Conservation (phyloP, 83 land plant genomes). For the Larix sibirica region DNA sequence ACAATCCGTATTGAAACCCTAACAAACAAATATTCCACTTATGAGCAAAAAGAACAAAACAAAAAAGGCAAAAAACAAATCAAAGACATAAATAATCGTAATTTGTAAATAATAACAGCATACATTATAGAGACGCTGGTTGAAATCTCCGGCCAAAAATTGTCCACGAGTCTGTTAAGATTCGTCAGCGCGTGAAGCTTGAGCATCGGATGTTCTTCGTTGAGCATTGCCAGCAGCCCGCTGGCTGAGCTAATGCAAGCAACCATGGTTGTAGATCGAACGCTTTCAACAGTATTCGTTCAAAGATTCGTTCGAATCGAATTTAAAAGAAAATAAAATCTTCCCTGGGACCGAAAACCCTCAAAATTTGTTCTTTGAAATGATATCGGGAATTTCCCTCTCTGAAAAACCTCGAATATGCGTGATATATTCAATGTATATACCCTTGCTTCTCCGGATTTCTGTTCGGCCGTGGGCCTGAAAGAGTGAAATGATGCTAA, state of each 20-base stretch:
- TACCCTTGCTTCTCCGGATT: background rate
- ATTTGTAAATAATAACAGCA: background rate
- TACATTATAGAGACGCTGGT: slow-evolving; percentile 80
- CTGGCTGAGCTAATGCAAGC: slow-evolving; percentile 88
- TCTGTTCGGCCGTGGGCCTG: background rate
- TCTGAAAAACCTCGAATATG: background rate
- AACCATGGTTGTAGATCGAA: slow-evolving; percentile 14
- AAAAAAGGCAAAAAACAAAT: too few species aligned
- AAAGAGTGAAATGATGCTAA: background rate
- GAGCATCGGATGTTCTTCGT: slow-evolving; percentile 71
- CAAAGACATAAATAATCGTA: too few species aligned
- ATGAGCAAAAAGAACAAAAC: too few species aligned
- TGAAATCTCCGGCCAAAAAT: slow-evolving; percentile 97
- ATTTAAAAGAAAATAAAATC: background rate
- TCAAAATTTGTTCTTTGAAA: background rate
- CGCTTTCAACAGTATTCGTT: background rate
- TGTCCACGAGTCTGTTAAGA: slow-evolving; percentile 76
- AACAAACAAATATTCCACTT: too few species aligned
- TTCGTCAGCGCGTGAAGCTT: slow-evolving; percentile 89
- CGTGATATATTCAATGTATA: too few species aligned
- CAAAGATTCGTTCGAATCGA: background rate
- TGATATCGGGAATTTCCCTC: background rate
- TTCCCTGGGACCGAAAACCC: background rate
- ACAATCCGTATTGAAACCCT: too few species aligned
- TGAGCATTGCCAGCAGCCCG: slow-evolving; percentile 89